Base-by-base conservation (phyloP, 208 protist genomes). In the Leishmania aethiopica region DNA sequence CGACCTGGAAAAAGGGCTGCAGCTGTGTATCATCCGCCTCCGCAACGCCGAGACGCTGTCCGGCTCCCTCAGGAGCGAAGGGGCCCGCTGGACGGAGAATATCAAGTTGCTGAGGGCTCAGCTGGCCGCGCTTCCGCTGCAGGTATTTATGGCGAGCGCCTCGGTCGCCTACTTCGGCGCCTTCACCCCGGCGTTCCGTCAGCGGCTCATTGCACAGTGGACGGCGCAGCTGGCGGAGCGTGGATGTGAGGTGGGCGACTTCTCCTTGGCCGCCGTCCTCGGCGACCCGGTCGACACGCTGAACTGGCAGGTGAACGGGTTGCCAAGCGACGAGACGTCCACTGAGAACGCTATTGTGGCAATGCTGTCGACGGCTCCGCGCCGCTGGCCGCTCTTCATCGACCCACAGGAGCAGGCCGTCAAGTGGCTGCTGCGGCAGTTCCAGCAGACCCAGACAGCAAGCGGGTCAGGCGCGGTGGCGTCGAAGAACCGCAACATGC, bases 261-360 rank as follows among this genome's bases (percentile, higher is more conserved):
- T 81, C 47, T 81, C 81, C 6, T 79, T 94, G 42, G 86, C 85
- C 35, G 84, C 81, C 28, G 95, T 94, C 19, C 91, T 99, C 3
- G 96, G 95, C 62, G 97, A 99, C 84, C 98, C 98, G 25, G 93
- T 99, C 53, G 92, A 98, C 84, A 98, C 98, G n/a, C 93, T 99
- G 11, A 98, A 98, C 72, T 99, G 99, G 99, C 95, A 98, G 77
- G 97, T 99, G 51, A 94, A 97, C 83, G 97, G 97, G 1, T 90
- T 99, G 40, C 99, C 99, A 51, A 98, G 94, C n/a, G 99, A 99
- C 85, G 91, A 96, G 64, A 96, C 98, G 66, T 99, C 98, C 40
- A 98, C 98, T 4, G 98, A 99, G 84, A 99, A 99, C 83, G 98
- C 96, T 51, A 99, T 99, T 85, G 92, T 99, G 32, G 97, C 97